Evolutionary conservation across 495 filamentous ascomycete species (phyloP).

Genomic region (Penicillium malachiteum): DNA sequence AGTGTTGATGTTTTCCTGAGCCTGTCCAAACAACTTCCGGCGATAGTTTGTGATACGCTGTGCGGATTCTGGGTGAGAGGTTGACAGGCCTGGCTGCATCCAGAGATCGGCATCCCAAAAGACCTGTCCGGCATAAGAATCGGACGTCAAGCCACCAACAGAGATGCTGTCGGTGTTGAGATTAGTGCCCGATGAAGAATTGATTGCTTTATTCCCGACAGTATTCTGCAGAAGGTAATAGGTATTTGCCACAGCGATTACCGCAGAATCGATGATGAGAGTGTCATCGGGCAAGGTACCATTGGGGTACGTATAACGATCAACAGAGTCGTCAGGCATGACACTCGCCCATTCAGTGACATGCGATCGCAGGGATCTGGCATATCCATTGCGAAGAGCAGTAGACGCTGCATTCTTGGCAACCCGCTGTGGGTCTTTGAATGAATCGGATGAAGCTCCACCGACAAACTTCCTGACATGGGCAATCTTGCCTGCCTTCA

Average conservation of each 20-base stretch:
- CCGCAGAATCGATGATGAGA: slow-evolving; percentile 59
- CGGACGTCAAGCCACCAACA: slow-evolving; percentile 60
- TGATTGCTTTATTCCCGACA: slow-evolving; percentile 52
- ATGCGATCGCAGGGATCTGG: slow-evolving; percentile 48
- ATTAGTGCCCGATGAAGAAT: slow-evolving; percentile 32
- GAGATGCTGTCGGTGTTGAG: slow-evolving; percentile 58
- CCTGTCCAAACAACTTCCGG: slow-evolving; percentile 50
- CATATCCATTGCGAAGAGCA: slow-evolving; percentile 46
- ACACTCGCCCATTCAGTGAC: slow-evolving; percentile 55
- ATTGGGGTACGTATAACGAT: slow-evolving; percentile 58
- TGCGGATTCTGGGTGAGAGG: slow-evolving; percentile 56
- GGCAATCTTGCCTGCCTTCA: slow-evolving; percentile 49
- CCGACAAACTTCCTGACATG: slow-evolving; percentile 60
- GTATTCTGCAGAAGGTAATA: slow-evolving; percentile 74
- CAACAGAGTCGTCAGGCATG: slow-evolving; percentile 57
- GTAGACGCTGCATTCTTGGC: slow-evolving; percentile 48
- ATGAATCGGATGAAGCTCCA: slow-evolving; percentile 61
- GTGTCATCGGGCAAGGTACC: slow-evolving; percentile 59
- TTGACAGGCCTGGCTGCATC: slow-evolving; percentile 65
- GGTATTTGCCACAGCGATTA: slow-evolving; percentile 62
- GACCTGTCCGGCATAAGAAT: slow-evolving; percentile 60
- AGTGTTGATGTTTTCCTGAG: slow-evolving; percentile 50
- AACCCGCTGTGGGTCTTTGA: slow-evolving; percentile 48
- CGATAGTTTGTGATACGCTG: slow-evolving; percentile 61
- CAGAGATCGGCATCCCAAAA: slow-evolving; percentile 70